Percentiles rank a stretch among this genome's conserved stretches.
Evolutionary conservation across 208 protist species (phyloP).

Genomic region (Strigomonas galati): DNA sequence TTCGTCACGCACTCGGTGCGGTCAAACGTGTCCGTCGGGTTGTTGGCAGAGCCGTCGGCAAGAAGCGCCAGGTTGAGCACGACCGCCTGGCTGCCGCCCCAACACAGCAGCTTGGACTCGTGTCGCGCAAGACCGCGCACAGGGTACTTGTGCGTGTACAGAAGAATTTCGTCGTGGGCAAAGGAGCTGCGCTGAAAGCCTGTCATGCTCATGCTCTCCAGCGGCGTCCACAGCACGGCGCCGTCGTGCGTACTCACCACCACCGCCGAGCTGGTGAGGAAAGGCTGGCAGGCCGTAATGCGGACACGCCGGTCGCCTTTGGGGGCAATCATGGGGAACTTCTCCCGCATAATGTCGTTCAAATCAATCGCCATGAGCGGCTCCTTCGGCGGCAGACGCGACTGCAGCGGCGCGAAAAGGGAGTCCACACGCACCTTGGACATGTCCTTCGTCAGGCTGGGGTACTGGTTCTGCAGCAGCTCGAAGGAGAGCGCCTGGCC

Average conservation of each 20-base stretch:
- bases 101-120: slow-evolving; percentile 52
- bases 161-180: slow-evolving; percentile 14
- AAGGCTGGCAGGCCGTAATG: slow-evolving; percentile 70
- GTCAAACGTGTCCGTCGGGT: slow-evolving; percentile 1
- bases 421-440: slow-evolving; percentile 30
- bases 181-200: not conserved
- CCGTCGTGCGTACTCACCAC: slow-evolving; percentile 54
- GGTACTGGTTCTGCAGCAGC: slow-evolving; percentile 35
- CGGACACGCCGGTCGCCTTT: slow-evolving; percentile 19
- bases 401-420: slow-evolving; percentile 31
- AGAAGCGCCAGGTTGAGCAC: slow-evolving; percentile 50
- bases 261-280: slow-evolving; percentile 53
- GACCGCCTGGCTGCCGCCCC: slow-evolving; percentile 59
- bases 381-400: slow-evolving; percentile 56
- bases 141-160: slow-evolving; percentile 47
- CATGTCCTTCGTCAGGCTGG: slow-evolving; percentile 19
- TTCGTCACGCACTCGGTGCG: slow-evolving; percentile 25
- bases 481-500: slow-evolving; percentile 67
- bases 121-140: slow-evolving; percentile 47
- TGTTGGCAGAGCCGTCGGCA: slow-evolving; percentile 1
- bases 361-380: slow-evolving; percentile 55
- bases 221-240: slow-evolving; percentile 60
- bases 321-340: slow-evolving; percentile 13
- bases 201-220: slow-evolving; percentile 15
- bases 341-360: slow-evolving; percentile 27